A percentile compares a stretch with the other conserved stretches of the same genome.
These are phyloP conservation scores for Hamigera avellanea DNA, from an alignment of 495 filamentous ascomycete genomes.

Conservation along the genomic window DNA sequence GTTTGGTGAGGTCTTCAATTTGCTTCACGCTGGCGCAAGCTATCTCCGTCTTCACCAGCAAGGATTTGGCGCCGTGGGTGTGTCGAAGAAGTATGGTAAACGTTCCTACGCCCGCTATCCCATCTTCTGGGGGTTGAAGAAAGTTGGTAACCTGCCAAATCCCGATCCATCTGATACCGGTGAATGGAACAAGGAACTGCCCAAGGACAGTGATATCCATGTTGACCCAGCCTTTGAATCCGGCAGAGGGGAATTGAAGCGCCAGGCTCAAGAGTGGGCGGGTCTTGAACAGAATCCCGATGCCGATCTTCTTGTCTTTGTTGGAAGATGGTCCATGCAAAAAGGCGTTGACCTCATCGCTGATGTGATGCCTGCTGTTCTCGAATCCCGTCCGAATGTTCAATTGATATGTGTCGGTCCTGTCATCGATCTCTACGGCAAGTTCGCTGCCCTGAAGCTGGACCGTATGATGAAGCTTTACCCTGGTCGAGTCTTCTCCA, in stretches of 20 bases:
- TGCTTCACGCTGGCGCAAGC: slow-evolving; percentile 61
- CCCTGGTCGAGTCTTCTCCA: slow-evolving; percentile 65
- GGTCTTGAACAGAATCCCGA: slow-evolving; percentile 51
- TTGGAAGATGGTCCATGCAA: slow-evolving; percentile 70
- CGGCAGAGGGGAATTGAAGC: slow-evolving; percentile 42
- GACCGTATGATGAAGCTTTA: slow-evolving; percentile 62
- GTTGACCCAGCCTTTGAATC: slow-evolving; percentile 50
- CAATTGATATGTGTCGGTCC: slow-evolving; percentile 65
- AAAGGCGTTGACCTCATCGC: slow-evolving; percentile 72
- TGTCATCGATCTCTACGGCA: slow-evolving; percentile 68
- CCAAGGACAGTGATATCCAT: slow-evolving; percentile 37
- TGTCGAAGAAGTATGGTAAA: slow-evolving; percentile 65
- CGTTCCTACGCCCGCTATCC: slow-evolving; percentile 65
- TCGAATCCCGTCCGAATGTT: slow-evolving; percentile 54
- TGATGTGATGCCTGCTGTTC: slow-evolving; percentile 59
- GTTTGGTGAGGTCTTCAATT: slow-evolving; percentile 59
- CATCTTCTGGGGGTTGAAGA: slow-evolving; percentile 65
- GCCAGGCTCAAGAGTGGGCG: slow-evolving; percentile 70
- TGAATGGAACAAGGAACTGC: slow-evolving; percentile 48
- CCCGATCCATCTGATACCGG: slow-evolving; percentile 66
- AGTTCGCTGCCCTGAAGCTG: slow-evolving; percentile 65
- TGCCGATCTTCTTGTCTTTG: slow-evolving; percentile 68
- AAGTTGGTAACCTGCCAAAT: slow-evolving; percentile 61
- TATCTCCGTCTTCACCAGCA: slow-evolving; percentile 66
- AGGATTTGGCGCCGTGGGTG: slow-evolving; percentile 65